A percentile compares a stretch with the other conserved stretches of the same genome.
These are phyloP conservation scores for Scheffersomyces titani DNA, from an alignment of 1,139 yeast species.

Conservation along the genomic window DNA sequence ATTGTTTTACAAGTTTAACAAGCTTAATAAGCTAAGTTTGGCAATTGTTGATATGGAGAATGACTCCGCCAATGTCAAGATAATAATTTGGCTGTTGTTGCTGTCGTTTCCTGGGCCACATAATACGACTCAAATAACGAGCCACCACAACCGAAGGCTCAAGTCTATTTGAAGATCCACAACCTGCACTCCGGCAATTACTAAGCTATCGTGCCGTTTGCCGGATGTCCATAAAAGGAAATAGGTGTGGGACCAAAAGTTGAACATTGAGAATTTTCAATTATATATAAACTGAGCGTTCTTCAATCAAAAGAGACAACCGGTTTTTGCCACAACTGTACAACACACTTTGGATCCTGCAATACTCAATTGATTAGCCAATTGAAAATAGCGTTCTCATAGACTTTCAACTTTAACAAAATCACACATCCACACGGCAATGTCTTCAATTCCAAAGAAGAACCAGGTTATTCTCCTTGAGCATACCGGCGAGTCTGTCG, in stretches of 20 bases:
- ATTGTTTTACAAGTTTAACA: not conserved
- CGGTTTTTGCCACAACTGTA: not conserved
- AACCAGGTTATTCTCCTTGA: conserved; percentile 62
- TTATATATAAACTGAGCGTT: not conserved
- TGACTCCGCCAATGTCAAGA: not conserved
- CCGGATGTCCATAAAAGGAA: not conserved
- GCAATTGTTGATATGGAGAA: not conserved
- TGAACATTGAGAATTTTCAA: not conserved
- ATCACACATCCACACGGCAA: not conserved
- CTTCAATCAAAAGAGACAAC: not conserved
- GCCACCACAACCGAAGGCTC: not conserved
- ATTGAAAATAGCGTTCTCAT: not conserved
- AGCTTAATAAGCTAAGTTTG: not conserved
- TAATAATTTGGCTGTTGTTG: not conserved
- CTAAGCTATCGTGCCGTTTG: not conserved
- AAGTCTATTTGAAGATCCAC: not conserved
- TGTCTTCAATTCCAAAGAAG: conserved; percentile 47
- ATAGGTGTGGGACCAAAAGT: not conserved
- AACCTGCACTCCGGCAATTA: not conserved
- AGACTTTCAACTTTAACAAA: not conserved
- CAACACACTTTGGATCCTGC: not conserved
- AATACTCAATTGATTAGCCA: not conserved
- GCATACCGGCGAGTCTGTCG: conserved; percentile 49
- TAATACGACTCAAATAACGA: not conserved
- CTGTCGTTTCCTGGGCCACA: not conserved